Conservation (phyloP, 768 basidiomycete genomes). For the Pulveroboletus sp. region DNA sequence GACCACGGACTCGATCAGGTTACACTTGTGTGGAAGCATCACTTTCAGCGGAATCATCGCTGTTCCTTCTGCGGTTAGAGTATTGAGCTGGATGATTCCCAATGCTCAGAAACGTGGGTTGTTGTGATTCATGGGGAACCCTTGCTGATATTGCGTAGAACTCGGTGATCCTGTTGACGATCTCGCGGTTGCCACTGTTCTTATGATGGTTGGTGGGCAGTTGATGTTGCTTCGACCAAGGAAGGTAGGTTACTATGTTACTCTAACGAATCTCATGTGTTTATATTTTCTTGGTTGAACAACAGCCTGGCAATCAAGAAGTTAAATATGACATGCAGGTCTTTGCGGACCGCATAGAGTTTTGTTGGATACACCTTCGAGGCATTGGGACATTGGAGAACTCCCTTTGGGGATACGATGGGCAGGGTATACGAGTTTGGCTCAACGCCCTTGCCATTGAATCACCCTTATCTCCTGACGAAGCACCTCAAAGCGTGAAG, state of each 20-base stretch:
- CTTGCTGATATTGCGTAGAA: conserved; percentile 44
- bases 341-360: conserved; percentile 93
- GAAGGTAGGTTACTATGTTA: conserved; percentile 49
- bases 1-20: conserved; percentile 72
- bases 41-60: conserved; percentile 88
- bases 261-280: background rate
- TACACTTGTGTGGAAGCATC: conserved; percentile 92
- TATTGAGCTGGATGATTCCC: conserved; percentile 97
- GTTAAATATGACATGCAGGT: conserved; percentile 98
- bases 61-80: conserved; percentile 76
- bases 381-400: conserved; percentile 94
- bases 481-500: conserved; percentile 53
- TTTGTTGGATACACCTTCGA: conserved; percentile 96
- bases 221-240: conserved; percentile 85
- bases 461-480: conserved; percentile 38
- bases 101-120: conserved; percentile 82
- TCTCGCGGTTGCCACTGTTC: conserved; percentile 86
- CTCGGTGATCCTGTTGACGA: conserved; percentile 93
- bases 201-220: conserved; percentile 93
- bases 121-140: background rate
- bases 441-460: conserved; percentile 93
- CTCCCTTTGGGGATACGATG: conserved; percentile 97
- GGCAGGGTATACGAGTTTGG: conserved; percentile 86
- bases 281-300: background rate
- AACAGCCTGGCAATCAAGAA: conserved; percentile 78